These are phyloP conservation scores for Penicillium turbatum DNA, from an alignment of 495 filamentous ascomycete species.

Conservation along the genomic window DNA sequence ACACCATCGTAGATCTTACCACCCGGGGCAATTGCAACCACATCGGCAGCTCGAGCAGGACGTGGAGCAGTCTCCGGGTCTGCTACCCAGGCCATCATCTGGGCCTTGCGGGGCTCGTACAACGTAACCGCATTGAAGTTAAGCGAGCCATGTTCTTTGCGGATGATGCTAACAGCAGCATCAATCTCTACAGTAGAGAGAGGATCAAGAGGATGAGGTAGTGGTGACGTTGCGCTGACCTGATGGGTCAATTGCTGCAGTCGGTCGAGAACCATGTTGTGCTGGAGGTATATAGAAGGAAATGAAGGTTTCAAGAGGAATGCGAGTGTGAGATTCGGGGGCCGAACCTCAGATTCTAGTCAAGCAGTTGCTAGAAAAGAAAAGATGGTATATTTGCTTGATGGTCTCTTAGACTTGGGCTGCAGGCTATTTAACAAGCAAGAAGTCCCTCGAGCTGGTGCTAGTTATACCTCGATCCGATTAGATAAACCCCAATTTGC, in stretches of 20 bases:
- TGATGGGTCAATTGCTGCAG: constrained; percentile 65
- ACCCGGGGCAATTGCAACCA: constrained; percentile 78
- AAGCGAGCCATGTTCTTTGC: constrained; percentile 64
- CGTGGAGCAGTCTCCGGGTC: constrained; percentile 56
- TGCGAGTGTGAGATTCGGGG: not conserved
- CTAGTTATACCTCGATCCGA: constrained; percentile 8
- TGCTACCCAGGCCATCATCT: constrained; percentile 80
- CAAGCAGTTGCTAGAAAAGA: not conserved
- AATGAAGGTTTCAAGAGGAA: not conserved
- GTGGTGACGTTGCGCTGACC: constrained; percentile 50
- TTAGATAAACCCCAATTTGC: constrained; percentile 21
- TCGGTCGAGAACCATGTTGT: constrained; percentile 60
- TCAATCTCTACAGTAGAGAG: constrained; percentile 76
- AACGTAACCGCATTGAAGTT: constrained; percentile 89
- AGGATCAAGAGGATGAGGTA: constrained; percentile 81
- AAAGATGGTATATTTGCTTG: not conserved
- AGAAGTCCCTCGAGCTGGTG: not conserved
- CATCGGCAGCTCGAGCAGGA: constrained; percentile 72
- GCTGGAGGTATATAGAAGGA: not conserved
- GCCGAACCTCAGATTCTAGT: not conserved
- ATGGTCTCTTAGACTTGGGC: not conserved
- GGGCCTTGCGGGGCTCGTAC: constrained; percentile 79
- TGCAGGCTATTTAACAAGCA: constrained; percentile 1
- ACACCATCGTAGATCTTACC: constrained; percentile 82
- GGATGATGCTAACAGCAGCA: constrained; percentile 62